Percentiles rank a stretch among this genome's conserved stretches.
phyloP scores from a whole-genome alignment of 2,329 filamentous ascomycete genomes.

The Chrysoporthe cubensis region DNA sequence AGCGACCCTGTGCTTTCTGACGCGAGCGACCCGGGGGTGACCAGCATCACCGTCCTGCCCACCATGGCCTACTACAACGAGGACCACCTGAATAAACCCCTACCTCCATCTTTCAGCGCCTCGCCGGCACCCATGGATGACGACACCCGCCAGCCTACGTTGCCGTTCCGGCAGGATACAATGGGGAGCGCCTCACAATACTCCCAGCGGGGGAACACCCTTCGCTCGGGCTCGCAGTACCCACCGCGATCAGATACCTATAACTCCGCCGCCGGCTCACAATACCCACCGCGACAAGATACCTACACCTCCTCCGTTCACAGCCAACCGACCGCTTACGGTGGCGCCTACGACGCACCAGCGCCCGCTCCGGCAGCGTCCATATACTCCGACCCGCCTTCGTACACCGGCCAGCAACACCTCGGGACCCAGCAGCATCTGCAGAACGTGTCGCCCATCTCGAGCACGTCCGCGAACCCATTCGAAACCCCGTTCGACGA shows the following conservation, averaged over 20 bases:
- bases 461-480: constrained; percentile 50
- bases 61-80: constrained; percentile 66
- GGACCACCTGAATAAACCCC: constrained; percentile 31
- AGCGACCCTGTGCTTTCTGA: constrained; percentile 5
- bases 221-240: constrained; percentile 34
- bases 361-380: constrained; percentile 41
- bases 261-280: constrained; percentile 15
- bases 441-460: constrained; percentile 30
- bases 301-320: constrained; percentile 25
- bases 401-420: constrained; percentile 41
- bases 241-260: constrained; percentile 22
- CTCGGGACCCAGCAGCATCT: constrained; percentile 36
- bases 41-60: constrained; percentile 13
- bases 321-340: constrained; percentile 32
- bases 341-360: constrained; percentile 49
- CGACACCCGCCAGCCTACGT: constrained; percentile 24
- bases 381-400: constrained; percentile 39
- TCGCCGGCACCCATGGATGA: constrained; percentile 27
- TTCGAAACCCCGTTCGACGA: constrained; percentile 72
- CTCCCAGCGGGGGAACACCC: constrained; percentile 43
- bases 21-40: constrained; percentile 29
- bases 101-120: constrained; percentile 25
- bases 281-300: constrained; percentile 23
- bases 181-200: constrained; percentile 23
- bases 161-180: constrained; percentile 23